Conservation (phyloP, 148 eudicot species). For the Amaranthus hypochondriacus region DNA sequence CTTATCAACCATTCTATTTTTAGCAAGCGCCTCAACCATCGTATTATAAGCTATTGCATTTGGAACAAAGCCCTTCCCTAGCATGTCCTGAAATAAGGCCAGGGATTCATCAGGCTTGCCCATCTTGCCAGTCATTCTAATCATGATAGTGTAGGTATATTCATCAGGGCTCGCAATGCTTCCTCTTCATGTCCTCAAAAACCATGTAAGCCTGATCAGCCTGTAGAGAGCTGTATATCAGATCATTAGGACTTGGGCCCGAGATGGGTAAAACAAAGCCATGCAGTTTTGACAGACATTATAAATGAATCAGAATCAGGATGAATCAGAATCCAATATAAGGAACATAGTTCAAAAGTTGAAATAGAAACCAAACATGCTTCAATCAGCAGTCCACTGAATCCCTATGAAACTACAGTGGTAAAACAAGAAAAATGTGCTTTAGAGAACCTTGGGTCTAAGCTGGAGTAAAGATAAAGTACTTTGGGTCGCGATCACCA, state of each 20-base stretch:
- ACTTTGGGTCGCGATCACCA: too few relatives aligned
- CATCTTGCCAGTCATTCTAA: conserved; percentile 69
- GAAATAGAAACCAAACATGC: not conserved
- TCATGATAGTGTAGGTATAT: conserved; percentile 81
- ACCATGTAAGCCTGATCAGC: conserved; percentile 65
- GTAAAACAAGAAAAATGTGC: too few relatives aligned
- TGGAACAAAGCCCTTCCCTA: conserved; percentile 55
- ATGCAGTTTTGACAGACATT: not conserved
- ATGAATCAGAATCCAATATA: not conserved
- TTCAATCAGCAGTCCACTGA: too few relatives aligned
- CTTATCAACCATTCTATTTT: conserved; percentile 65
- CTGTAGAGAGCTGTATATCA: conserved; percentile 72
- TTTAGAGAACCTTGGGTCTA: too few relatives aligned
- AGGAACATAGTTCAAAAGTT: not conserved
- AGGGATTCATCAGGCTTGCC: conserved; percentile 67
- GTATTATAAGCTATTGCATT: conserved; percentile 80
- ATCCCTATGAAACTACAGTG: too few relatives aligned
- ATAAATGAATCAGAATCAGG: not conserved
- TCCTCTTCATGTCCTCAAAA: conserved; percentile 71
- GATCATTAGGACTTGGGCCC: conserved; percentile 34
- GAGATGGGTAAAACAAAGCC: not conserved
- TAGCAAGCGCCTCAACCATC: conserved; percentile 66
- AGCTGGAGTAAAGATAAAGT: too few relatives aligned
- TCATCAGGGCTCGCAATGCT: conserved; percentile 80
- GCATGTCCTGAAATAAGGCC: conserved; percentile 72